Evolutionary conservation across 306 rosid species (phyloP).

Genomic region (Trifolium dubium): DNA sequence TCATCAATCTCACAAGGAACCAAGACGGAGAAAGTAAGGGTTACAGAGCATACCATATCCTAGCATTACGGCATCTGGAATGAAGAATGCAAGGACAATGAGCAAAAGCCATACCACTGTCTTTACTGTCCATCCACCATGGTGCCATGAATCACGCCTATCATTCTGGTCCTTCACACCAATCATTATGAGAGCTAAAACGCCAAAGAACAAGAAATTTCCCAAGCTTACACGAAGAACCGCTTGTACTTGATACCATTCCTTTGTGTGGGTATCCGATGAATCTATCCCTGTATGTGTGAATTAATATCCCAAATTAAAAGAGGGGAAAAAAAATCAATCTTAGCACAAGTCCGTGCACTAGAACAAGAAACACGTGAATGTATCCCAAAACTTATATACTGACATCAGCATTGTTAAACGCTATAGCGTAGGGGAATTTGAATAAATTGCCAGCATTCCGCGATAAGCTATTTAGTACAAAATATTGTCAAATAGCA

Average conservation of each 20-base stretch:
- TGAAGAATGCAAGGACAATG: constrained; percentile 75
- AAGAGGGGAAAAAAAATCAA: not conserved
- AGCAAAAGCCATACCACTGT: constrained; percentile 81
- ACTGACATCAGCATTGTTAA: not conserved
- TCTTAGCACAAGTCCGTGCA: not conserved
- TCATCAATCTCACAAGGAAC: constrained; percentile 26
- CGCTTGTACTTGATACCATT: constrained; percentile 84
- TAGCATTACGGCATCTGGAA: constrained; percentile 67
- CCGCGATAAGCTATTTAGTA: not conserved
- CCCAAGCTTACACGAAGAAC: constrained; percentile 98
- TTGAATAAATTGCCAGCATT: not conserved
- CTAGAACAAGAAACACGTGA: not conserved
- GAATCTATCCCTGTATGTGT: constrained; percentile 69
- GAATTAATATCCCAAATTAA: constrained; percentile 26
- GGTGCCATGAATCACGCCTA: constrained; percentile 95
- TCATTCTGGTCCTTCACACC: constrained; percentile 94
- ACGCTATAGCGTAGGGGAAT: not conserved
- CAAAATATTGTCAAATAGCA: not conserved
- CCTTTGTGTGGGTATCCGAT: constrained; percentile 62
- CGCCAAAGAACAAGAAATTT: constrained; percentile 78
- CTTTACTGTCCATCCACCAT: constrained; percentile 92
- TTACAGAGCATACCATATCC: constrained; percentile 63
- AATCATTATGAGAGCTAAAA: constrained; percentile 86
- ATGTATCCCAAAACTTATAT: not conserved
- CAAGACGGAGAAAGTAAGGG: constrained; percentile 10